Evolutionary conservation across 352 stramenopile species (phyloP).

Genomic region (Pythium brassicae): DNA sequence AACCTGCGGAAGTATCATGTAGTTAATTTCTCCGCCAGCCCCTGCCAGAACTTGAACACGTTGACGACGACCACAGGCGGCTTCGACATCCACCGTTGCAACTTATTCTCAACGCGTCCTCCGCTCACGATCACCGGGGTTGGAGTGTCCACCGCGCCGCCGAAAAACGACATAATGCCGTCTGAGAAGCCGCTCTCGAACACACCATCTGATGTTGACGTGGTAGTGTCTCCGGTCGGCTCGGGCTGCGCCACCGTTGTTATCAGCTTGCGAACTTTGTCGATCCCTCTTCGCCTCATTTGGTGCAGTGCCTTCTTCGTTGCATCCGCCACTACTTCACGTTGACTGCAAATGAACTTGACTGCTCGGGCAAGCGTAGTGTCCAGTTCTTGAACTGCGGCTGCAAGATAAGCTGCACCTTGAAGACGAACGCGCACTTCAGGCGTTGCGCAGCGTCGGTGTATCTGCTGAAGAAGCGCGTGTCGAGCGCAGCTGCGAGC

Average conservation of each 20-base stretch:
- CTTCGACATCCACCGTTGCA: neutral
- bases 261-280: neutral
- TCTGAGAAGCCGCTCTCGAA: neutral
- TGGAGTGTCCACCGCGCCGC: neutral
- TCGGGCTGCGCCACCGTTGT: neutral
- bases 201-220: neutral
- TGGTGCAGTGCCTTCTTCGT: neutral
- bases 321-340: neutral
- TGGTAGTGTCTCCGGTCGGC: neutral
- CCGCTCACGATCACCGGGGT: neutral
- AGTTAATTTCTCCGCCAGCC: too few relatives aligned
- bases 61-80: neutral
- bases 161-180: neutral
- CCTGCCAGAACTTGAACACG: neutral
- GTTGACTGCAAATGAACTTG: neutral
- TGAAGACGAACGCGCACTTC: neutral
- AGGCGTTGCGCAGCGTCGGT: neutral
- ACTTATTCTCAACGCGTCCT: neutral
- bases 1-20: too few relatives aligned
- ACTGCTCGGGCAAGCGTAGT: neutral
- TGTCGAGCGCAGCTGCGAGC: neutral
- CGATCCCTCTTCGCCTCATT: neutral
- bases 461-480: neutral
- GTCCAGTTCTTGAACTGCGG: neutral
- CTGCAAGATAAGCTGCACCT: neutral